Base-by-base conservation (phyloP, 1,284 basidiomycete species). In the Sphaerobolus stellatus region DNA sequence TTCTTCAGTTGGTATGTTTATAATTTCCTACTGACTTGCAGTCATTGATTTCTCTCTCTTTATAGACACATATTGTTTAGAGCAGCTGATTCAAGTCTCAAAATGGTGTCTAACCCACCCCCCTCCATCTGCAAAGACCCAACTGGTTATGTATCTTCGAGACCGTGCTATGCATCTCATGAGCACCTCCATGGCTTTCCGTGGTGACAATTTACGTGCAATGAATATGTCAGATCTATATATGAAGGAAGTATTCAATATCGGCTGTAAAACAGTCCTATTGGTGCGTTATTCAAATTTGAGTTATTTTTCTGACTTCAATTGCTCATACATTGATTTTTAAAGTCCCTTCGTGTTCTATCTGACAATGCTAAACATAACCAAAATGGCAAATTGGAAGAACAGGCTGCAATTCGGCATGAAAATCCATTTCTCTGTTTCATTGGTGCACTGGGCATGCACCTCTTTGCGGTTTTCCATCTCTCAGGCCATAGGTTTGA, bases 381-480 rank as follows among this genome's bases (percentile, higher is more conserved):
- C 24, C 46, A 55, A 9, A 27, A 36, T 18, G 53, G 53, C 1
- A 27, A 34, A 2, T 4, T 55, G 13, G 53, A 55, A 6, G 53
- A 55, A 36, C 20, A 50, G 13, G 53, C 31, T 3, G 36, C 44
- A 1, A 48, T 55, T 14, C 38, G 53, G 1, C 53, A 55, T 5
- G 9, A 28, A 5, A 13, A 40, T 3, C 27, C 38, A 4, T 18
- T n/a, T 6, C 13, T 48, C 1, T 54, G 52, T 40, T 43, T 54
- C 2, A 47, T 68, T 2, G 63, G 66, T 0, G 66, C 65, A 3
- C 50, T 67, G 3, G 62, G 59, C 1, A 25, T 64, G 2, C 30
- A 59, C 5, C 64, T 65, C 38, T 68, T 66, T 52, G 58, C 33
- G 1, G 41, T 55, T 9, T 69, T 66, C 43, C 67, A 69, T 38